Evolutionary conservation across 139 green algal species (phyloP), one percentile per base, ranked within the genome.

Genomic region (Micromonas pusilla): DNA sequence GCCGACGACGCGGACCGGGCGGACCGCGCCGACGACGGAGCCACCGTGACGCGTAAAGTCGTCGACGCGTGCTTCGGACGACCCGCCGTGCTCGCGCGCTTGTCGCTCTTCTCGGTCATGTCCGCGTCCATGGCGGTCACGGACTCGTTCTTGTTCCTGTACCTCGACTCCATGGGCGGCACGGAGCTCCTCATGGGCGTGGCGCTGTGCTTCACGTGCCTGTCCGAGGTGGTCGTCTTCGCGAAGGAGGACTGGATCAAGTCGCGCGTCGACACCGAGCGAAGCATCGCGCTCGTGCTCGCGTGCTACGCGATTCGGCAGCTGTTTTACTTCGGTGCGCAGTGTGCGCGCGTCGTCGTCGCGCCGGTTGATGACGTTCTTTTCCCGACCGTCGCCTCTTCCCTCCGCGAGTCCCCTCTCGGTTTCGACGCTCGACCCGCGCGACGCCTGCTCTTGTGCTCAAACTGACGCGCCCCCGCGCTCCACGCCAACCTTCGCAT

Each of bases 161-260:
- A 26, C 3, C 38, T 80, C 13, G 64, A 80, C 0, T 3, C 38
- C 13, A 23, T 54, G 1, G 76, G 76, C 2, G 76, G 64, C 16
- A 33, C 64, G 25, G 28, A 30, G 26, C 23, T 67, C 3, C 39
- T 80, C 4, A 76, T 74, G 64, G 76, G 76, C 65, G 19, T 80
- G 28, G 52, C 77, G 6, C 38, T 81, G 19, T 38, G 60, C 25
- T 64, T 71, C 77, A 76, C 77, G 23, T 76, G 57, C 68, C 16
- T 70, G 9, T 73, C 81, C 25, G 86, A 90, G 73, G 72, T 90
- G 21, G 76, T 80, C 38, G 79, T 85, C 0, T 87, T 90, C 73
- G 54, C 28, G 38, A 66, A 81, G 21, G 71, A 79, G 37, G 54
- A 31, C 19, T 20, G 13, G 25, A 71, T 88, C 20, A 52, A 80